phyloP scores from a whole-genome alignment of 495 filamentous ascomycete genomes.

The Penicillium malachiteum region DNA sequence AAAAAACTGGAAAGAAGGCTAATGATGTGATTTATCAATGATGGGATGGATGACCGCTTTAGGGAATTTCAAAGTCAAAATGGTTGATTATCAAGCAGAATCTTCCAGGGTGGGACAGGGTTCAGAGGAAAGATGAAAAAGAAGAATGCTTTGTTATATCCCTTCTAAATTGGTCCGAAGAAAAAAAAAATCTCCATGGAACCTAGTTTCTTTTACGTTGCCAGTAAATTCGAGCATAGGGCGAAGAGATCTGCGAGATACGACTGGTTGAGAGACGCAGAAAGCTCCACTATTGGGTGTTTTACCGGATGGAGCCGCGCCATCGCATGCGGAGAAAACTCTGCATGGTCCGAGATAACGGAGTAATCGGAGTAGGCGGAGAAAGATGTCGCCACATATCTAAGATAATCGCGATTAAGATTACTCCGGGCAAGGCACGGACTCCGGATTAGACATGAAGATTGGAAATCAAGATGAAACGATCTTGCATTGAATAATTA shows the following conservation, averaged over 20 bases:
- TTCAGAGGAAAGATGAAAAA: neutral
- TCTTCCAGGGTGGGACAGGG: constrained; percentile 3
- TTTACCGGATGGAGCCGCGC: constrained; percentile 16
- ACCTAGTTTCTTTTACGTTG: constrained; percentile 22
- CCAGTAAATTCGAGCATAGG: constrained; percentile 5
- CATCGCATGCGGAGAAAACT: constrained; percentile 17
- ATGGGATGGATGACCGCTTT: constrained; percentile 19
- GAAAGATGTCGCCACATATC: too few species aligned
- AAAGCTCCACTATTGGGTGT: constrained; percentile 16
- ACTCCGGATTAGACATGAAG: neutral
- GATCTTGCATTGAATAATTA: too few species aligned
- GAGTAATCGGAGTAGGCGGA: neutral
- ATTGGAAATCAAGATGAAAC: too few species aligned
- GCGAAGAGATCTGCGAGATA: constrained; percentile 16
- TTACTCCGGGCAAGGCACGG: neutral
- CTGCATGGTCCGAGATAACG: constrained; percentile 21
- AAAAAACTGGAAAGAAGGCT: neutral
- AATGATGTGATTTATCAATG: constrained; percentile 12
- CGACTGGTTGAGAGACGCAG: constrained; percentile 16
- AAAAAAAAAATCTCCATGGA: constrained; percentile 13
- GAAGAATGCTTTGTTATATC: constrained; percentile 9
- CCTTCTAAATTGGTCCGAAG: neutral
- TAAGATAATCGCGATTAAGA: too few species aligned
- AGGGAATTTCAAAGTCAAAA: constrained; percentile 6
- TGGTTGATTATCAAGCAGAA: constrained; percentile 23